phyloP scores from a whole-genome alignment of 2,329 filamentous ascomycete genomes.

The Ceratocystiopsis brevicomis region DNA sequence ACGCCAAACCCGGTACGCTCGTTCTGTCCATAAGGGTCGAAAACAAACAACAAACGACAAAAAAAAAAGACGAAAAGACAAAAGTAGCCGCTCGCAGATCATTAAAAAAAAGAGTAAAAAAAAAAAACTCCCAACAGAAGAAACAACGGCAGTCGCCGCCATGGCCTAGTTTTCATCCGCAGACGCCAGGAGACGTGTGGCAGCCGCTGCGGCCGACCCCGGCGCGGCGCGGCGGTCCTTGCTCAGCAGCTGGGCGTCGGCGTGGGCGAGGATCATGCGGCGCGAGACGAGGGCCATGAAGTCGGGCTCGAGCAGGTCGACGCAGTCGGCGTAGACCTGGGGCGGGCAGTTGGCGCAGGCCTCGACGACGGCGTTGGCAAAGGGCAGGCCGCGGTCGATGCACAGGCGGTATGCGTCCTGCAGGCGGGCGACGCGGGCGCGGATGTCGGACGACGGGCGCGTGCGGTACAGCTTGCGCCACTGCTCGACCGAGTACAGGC shows the following conservation, averaged over 20 bases:
- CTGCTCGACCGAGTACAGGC: constrained; percentile 9
- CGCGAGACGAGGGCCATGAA: constrained; percentile 10
- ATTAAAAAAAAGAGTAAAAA: no score
- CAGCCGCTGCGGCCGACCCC: no score
- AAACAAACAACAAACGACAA: no score
- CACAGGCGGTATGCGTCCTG: constrained; percentile 10
- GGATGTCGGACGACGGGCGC: constrained; percentile 7
- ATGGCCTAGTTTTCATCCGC: no score
- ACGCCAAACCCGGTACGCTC: no score
- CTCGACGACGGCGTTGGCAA: constrained; percentile 6
- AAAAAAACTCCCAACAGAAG: no score
- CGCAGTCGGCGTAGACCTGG: constrained; percentile 9
- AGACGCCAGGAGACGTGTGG: no score
- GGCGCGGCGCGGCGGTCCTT: constrained; percentile 4
- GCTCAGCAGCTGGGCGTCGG: constrained; percentile 5
- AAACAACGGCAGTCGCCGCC: no score
- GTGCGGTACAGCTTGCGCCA: constrained; percentile 10
- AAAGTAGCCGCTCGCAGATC: no score
- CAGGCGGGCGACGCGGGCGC: constrained; percentile 6
- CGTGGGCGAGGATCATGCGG: constrained; percentile 9
- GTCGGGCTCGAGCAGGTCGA: constrained; percentile 7
- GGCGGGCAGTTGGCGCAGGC: constrained; percentile 10
- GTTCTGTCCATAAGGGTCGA: no score
- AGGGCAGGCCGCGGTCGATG: constrained; percentile 8
- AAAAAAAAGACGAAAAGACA: no score